phyloP scores from a whole-genome alignment of 257 asterid species.

The Lavandula angustifolia region DNA sequence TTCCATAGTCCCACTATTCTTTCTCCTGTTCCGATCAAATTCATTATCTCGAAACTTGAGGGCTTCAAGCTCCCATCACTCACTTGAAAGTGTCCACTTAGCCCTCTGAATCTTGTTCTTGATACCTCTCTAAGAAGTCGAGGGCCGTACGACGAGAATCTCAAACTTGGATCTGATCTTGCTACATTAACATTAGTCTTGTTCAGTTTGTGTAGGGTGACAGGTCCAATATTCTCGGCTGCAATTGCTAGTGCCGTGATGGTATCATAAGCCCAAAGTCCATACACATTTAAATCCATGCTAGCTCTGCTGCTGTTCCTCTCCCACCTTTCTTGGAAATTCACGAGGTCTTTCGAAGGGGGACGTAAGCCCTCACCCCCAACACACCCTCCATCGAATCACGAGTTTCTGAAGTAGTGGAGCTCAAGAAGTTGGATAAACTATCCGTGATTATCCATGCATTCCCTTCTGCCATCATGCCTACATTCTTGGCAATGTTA shows the following conservation, averaged over 20 bases:
- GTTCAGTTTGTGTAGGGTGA: background rate
- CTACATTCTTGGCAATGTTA: conserved; percentile 28
- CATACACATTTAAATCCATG: conserved; percentile 48
- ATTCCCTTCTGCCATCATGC: conserved; percentile 49
- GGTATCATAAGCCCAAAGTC: conserved; percentile 62
- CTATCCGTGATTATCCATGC: conserved; percentile 61
- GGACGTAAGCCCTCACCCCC: conserved; percentile 53
- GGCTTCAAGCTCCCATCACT: conserved; percentile 38
- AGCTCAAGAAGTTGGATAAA: conserved; percentile 45
- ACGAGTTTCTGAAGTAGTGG: conserved; percentile 31
- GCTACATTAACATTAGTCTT: background rate
- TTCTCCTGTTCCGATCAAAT: conserved; percentile 45
- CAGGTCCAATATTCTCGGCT: conserved; percentile 39
- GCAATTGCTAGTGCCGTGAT: conserved; percentile 53
- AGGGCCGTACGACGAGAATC: conserved; percentile 37
- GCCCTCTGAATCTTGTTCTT: conserved; percentile 41
- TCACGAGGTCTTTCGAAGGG: conserved; percentile 33
- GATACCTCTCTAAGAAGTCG: conserved; percentile 36
- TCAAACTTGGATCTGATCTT: conserved; percentile 6
- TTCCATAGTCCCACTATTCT: conserved; percentile 50
- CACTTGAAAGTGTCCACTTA: conserved; percentile 44
- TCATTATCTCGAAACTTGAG: conserved; percentile 46
- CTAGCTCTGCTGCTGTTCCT: conserved; percentile 24
- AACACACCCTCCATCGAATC: conserved; percentile 65
- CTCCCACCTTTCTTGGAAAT: conserved; percentile 49